Evolutionary conservation across 768 basidiomycete species (phyloP), one percentile per base, ranked within the genome.

Genomic region (Coprinopsis sp.): DNA sequence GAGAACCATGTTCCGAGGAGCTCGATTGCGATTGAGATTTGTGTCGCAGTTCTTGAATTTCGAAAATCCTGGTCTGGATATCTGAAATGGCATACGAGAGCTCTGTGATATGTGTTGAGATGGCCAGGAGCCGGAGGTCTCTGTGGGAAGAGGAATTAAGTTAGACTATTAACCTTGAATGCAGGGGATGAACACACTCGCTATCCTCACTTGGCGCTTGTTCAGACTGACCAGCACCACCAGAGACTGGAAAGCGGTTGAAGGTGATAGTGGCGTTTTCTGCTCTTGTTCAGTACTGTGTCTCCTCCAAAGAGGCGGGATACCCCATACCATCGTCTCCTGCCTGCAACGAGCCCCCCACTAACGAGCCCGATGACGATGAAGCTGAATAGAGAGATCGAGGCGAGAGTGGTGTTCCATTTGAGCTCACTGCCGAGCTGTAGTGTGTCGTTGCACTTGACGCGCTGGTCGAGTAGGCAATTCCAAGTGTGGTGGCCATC

Each of bases 21-120:
- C 25, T 33, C 8, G 34, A 44, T 42, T 49, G 47, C 16, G 79
- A 73, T 53, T 88, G 84, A 14, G 86, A 84, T 57, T 86, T 89
- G 67, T 95, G 92, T 33, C 92, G 84, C 34, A 94, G 76, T 63
- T 95, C 92, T 65, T 95, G 90, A 41, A 94, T 91, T 68, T 93
- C 90, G 57, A 92, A 92, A 62, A 92, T 91, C 57, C 90, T 84
- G 40, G 90, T 89, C 65, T 92, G 88, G 25, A 92, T 88, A 64
- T 92, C 90, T 14, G 88, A 91, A 50, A 92, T 84, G 53, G 79
- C 79, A 60, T 89, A 92, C 4, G 86, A 87, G 34, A 91, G 75
- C 61, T 92, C 90, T 11, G 90, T 91, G 57, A 92, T 88, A 59
- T 85, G 87, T 0, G 88, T 87, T 25, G 87, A 89, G 56, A 89